Evolutionary conservation across 352 stramenopile genomes (phyloP), one percentile per base, ranked within the genome.

Genomic region (Phytophthora ohioensis): DNA sequence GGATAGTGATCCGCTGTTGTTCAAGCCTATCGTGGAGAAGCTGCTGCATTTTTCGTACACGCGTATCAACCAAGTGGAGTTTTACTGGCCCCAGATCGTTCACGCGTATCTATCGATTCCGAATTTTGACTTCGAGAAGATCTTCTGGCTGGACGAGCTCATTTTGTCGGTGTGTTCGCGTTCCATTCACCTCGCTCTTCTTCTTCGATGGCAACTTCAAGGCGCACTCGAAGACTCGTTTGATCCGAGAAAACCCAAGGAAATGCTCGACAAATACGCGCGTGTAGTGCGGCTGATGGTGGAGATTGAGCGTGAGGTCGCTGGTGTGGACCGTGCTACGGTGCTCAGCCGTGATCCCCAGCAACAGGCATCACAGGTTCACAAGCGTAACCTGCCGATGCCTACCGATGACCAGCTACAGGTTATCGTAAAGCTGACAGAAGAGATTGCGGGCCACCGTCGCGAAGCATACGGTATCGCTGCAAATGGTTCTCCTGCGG

Each of bases 41-140:
- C 54, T 96, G 55, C 71, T 94, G 5, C 82, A 95, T 36, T 95
- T 95, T 64, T 94, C 88, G 43, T 95, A 95, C 76, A 92, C 88
- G 31, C 81, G 90, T 27, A 95, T 97, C 69, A 96, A 96, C 64
- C 86, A 97, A 73, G 87, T 97, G 47, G 91, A 97, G 67, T 97
- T 97, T 63, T 97, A 97, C 67, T 96, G 89, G 85, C 91, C 90
- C 15, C 91, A 97, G 76, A 93, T 97, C 36, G 83, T 97, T 43
- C 91, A 97, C 57, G 87, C 88, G 57, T 95, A 95, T 51, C 53
- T 97, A 51, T 95, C 85, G 17, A 86, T 97, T 55, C 89, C 87
- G 11, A 95, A 93, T 78, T 96, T 95, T 75, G 86, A 96, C 43
- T 95, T 96, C 67, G 88, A 95, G 49, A 97, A 97, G 75, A 82